Conservation (phyloP, 352 stramenopile species). For the Globisporangium polare region DNA sequence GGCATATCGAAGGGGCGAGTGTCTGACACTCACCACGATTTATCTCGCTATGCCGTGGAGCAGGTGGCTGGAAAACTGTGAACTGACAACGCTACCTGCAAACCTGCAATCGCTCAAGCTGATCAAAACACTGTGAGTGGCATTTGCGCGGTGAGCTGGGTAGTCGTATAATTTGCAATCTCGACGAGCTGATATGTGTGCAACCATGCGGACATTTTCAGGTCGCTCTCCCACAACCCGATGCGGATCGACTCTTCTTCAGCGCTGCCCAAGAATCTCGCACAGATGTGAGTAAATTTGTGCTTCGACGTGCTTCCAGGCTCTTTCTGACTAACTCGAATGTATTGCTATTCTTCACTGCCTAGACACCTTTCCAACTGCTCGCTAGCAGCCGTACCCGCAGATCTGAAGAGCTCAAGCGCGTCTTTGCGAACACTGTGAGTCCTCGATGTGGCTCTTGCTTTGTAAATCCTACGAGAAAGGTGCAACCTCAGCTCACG, state of each 20-base stretch:
- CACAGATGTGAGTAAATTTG: conserved; percentile 4
- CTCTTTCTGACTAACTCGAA: neutral
- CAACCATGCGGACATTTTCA: neutral
- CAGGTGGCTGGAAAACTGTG: conserved; percentile 13
- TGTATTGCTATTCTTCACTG: neutral
- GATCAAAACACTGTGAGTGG: conserved; percentile 8
- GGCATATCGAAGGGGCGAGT: neutral
- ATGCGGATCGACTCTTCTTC: neutral
- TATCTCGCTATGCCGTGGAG: neutral
- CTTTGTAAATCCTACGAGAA: too few relatives aligned
- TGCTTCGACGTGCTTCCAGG: neutral
- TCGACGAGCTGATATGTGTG: neutral
- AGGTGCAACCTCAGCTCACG: too few relatives aligned
- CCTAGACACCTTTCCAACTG: conserved; percentile 13
- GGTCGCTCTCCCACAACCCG: conserved; percentile 12
- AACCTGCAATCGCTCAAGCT: conserved; percentile 10
- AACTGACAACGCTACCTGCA: neutral
- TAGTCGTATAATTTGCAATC: neutral
- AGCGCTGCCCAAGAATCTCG: conserved; percentile 7
- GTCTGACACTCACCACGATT: neutral
- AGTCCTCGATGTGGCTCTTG: too few relatives aligned
- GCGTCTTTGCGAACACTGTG: conserved; percentile 12
- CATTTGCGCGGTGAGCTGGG: neutral
- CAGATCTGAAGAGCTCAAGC: neutral
- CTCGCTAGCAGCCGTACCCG: conserved; percentile 3